Base-by-base conservation (phyloP, 768 basidiomycete species). In the Phallus indusiatus region DNA sequence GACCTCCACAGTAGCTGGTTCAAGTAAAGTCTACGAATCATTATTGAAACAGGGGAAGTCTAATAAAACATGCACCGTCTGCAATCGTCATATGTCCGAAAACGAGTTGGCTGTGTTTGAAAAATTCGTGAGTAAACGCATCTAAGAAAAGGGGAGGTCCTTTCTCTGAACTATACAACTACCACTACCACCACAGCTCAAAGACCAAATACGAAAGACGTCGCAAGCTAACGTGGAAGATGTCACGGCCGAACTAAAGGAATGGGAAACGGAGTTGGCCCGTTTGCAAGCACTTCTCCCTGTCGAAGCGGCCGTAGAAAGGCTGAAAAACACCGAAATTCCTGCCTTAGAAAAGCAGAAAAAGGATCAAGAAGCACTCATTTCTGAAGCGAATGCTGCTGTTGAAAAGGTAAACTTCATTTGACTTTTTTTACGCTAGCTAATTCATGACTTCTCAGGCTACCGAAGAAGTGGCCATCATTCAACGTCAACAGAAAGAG, bases 21-120 rank as follows among this genome's bases (percentile, higher is more conserved):
- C 70, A 70, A 71, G 72, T 14, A 70, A 69, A 24, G 75, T 79
- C 36, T 94, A 81, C 59, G 74, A 83, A 59, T 68, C 69, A 1
- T 64, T 90, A 33, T 75, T 91, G 46, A 71, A 74, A 16, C 69
- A 71, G 0, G 90, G 87, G 35, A 81, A 80, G 67, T 73, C 76
- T 53, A 80, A 85, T 62, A 84, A 86, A 66, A 70, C 76, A 0
- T 99, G 95, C 66, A 75, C 80, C 11, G 84, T 83, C 8, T 98
- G 95, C 67, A 82, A 84, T 64, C 81, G 94, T 1, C 75, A 75
- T 42, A 72, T 97, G 67, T 73, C 79, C 20, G 77, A 79, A 24
- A 66, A 68, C 1, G 84, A 85, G 48, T 64, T 80, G 50, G 71
- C 72, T 0, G 75, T 78, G 0, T 89, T 94, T 61, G 87, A 94